These are phyloP conservation scores for Raffaelea albimanens DNA, from an alignment of 2,329 filamentous ascomycete species.

Conservation along the genomic window DNA sequence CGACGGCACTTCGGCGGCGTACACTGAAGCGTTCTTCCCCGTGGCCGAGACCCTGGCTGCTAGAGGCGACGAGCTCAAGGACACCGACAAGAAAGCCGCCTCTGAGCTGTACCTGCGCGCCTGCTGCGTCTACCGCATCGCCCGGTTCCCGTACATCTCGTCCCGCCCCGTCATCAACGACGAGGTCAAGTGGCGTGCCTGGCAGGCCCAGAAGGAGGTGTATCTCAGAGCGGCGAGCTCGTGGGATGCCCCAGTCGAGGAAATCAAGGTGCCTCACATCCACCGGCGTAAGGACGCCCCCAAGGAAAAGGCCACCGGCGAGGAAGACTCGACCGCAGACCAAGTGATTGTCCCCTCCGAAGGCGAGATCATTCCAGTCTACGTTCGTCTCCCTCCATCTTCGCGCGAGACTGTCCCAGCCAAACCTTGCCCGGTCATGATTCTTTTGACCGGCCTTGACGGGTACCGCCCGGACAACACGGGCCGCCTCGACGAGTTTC, in stretches of 20 bases:
- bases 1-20: conserved; percentile 55
- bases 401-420: no score
- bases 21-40: conserved; percentile 55
- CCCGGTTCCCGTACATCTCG: conserved; percentile 55
- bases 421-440: conserved; percentile 32
- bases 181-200: conserved; percentile 49
- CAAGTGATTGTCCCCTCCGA: no score
- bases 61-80: conserved; percentile 32
- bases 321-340: conserved; percentile 13
- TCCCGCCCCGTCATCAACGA: conserved; percentile 27
- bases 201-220: conserved; percentile 53
- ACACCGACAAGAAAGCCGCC: conserved; percentile 35
- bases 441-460: conserved; percentile 53
- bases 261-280: conserved; percentile 52
- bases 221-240: conserved; percentile 46
- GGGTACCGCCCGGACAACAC: conserved; percentile 57
- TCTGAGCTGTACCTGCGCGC: conserved; percentile 59
- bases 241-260: conserved; percentile 50
- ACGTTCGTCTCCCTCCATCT: conserved; percentile 47
- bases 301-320: not conserved
- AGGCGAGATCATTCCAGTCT: conserved; percentile 49
- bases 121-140: conserved; percentile 63
- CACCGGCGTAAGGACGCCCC: conserved; percentile 20
- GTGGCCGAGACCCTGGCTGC: conserved; percentile 46
- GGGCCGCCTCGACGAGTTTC: conserved; percentile 49